A percentile compares a stretch with the other conserved stretches of the same genome.
phyloP scores from a whole-genome alignment of 768 basidiomycete genomes.

The Neoboletus magnificus region DNA sequence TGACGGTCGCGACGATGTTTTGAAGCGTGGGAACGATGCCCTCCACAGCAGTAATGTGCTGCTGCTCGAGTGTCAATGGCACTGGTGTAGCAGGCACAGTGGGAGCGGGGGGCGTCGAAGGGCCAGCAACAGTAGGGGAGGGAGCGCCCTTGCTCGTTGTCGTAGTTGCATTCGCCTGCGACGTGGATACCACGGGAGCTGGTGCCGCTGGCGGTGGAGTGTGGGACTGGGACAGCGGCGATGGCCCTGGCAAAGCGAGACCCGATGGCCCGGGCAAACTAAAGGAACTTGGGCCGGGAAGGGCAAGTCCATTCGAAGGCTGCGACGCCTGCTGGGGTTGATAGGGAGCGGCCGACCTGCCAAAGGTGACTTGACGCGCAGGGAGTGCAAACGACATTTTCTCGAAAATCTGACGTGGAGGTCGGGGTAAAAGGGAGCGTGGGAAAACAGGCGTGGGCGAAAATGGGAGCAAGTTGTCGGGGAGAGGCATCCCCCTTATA shows the following conservation, averaged over 20 bases:
- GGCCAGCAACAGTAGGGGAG: constrained; percentile 49
- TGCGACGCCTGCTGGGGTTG: constrained; percentile 42
- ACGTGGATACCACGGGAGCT: constrained; percentile 1
- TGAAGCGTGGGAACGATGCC: constrained; percentile 99
- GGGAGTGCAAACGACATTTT: constrained; percentile 64
- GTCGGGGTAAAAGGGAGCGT: constrained; percentile 25
- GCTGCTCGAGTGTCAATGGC: constrained; percentile 82
- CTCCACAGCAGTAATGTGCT: constrained; percentile 94
- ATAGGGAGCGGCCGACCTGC: constrained; percentile 52
- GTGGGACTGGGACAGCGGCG: constrained; percentile 49
- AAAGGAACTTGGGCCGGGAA: constrained; percentile 48
- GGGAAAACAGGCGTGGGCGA: constrained; percentile 28
- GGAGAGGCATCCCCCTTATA: constrained; percentile 22
- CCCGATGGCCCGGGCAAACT: constrained; percentile 39
- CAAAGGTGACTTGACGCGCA: constrained; percentile 76
- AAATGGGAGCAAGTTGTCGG: constrained; percentile 20
- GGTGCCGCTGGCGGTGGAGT: constrained; percentile 28
- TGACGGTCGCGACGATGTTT: constrained; percentile 99
- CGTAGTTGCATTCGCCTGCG: constrained; percentile 31
- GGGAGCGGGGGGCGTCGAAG: constrained; percentile 50
- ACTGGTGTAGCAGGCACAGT: constrained; percentile 65
- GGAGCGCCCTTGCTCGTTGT: constrained; percentile 30
- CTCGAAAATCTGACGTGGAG: constrained; percentile 10
- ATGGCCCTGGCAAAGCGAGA: constrained; percentile 52
- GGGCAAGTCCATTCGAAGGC: constrained; percentile 53